These are phyloP conservation scores for Kalanchoe fedtschenkoi DNA, from an alignment of 164 flowering plant species.

Conservation along the genomic window DNA sequence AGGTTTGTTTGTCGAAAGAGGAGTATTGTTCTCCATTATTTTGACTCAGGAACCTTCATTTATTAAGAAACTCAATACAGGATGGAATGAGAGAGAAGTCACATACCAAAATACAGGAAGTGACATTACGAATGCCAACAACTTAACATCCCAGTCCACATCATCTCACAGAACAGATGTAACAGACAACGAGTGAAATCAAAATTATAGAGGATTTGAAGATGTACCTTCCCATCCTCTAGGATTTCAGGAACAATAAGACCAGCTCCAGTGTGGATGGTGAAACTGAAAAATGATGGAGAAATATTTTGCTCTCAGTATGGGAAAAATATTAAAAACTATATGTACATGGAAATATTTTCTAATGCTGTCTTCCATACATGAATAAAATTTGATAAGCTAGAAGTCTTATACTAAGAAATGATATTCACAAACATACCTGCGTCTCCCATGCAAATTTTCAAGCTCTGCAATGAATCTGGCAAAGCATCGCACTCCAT, in stretches of 20 bases:
- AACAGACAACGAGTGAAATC: not conserved
- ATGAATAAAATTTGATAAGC: not conserved
- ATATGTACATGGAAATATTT: not conserved
- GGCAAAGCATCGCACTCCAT: conserved; percentile 96
- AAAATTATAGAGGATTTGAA: not conserved
- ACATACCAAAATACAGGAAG: not conserved
- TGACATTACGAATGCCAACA: not conserved
- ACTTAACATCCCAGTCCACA: not conserved
- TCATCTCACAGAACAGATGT: not conserved
- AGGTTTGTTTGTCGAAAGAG: no score
- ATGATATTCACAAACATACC: conserved; percentile 25
- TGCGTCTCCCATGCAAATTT: conserved; percentile 56
- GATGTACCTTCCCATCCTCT: conserved; percentile 71
- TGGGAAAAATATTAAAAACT: not conserved
- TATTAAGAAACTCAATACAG: not conserved
- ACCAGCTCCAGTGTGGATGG: conserved; percentile 93
- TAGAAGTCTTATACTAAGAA: not conserved
- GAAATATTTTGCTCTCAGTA: not conserved
- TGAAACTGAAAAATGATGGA: conserved; percentile 48
- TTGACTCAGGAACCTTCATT: not conserved
- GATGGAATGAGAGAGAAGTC: no score
- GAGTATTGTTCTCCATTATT: no score
- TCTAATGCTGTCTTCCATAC: not conserved
- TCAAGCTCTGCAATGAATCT: conserved; percentile 80
- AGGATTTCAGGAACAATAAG: conserved; percentile 83